Base-by-base conservation (phyloP, 2,329 filamentous ascomycete species). In the Fusarium torreyae region DNA sequence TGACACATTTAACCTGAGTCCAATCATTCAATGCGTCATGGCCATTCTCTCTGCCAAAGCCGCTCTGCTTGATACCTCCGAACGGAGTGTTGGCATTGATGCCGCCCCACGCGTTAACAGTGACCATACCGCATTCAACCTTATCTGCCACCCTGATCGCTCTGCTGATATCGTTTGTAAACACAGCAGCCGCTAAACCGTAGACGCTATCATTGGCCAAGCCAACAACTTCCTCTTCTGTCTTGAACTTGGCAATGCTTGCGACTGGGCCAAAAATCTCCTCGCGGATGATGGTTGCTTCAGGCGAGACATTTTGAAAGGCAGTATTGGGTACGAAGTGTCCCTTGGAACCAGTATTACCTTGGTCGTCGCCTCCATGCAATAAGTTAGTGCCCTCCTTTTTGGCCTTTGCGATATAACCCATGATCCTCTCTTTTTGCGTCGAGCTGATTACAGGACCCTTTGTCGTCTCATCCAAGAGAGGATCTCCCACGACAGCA, bases 71-170 rank as follows among this genome's bases (percentile, higher is more conserved):
- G 6, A 78, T 68, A 10, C 78, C 78, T 0, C 78, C 78, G 66
- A 80, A 80, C 1, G 78, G 77, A 4, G 75, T 69, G 17, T 75
- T 76, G 0, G 72, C 69, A 43, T 70, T 69, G 7, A 74, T 46
- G 18, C 66, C 68, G 18, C 75, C 75, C 65, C 74, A 75, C 0
- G 68, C 68, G 72, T 91, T 90, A 31, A 90, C 85, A 49, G 88
- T 89, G 2, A 92, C 85, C 88, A 91, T 91, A 6, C 90, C 90
- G 0, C 89, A 86, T 67, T 92, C 87, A 39, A 92, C 56, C 22
- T 53, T n/a, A 3, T 72, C 70, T 1, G 70, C 59, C 3, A 72
- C 66, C 1, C 68, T 58, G 8, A 71, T 53, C 4, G 62, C 67
- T 2, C 61, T 79, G 2, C 78, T 80, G 3, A 86, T 60, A 63